Conservation (phyloP, 75 land plant genomes). For the Cupressus sempervirens region DNA sequence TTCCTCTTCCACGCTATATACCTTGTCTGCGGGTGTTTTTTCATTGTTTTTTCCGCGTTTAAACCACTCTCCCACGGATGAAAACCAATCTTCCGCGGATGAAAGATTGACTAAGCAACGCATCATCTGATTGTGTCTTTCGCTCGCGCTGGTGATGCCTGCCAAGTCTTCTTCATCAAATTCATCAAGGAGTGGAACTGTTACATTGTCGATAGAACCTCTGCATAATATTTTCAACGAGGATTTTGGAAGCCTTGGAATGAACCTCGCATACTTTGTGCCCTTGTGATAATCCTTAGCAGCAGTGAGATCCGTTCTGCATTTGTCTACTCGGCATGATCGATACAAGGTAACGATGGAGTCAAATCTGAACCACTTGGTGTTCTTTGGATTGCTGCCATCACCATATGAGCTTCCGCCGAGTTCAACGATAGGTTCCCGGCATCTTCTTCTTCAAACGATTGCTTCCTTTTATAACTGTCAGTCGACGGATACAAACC, state of each 20-base stretch:
- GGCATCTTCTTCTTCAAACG: constrained; percentile 19
- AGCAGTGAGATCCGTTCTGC: constrained; percentile 35
- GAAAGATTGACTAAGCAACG: no score
- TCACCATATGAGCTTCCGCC: constrained; percentile 16
- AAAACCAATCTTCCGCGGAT: no score
- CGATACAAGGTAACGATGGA: constrained; percentile 24
- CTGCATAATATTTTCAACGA: constrained; percentile 33
- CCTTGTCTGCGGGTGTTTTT: no score
- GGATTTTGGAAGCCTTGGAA: constrained; percentile 37
- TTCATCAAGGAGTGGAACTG: no score
- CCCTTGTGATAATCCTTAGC: constrained; percentile 46
- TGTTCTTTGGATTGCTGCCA: constrained; percentile 24
- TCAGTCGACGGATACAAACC: background rate
- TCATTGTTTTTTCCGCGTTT: no score
- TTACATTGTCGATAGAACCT: constrained; percentile 58
- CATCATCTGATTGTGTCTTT: no score
- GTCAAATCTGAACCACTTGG: constrained; percentile 34
- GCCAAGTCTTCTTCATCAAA: no score
- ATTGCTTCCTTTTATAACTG: background rate
- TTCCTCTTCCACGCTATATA: no score
- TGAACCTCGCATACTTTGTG: constrained; percentile 52
- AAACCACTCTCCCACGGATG: no score
- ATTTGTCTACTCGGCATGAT: constrained; percentile 44
- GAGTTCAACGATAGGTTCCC: constrained; percentile 21
- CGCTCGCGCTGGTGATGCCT: no score